Evolutionary conservation across 1,284 basidiomycete genomes (phyloP).

Genomic region (Cryptococcus sp.): DNA sequence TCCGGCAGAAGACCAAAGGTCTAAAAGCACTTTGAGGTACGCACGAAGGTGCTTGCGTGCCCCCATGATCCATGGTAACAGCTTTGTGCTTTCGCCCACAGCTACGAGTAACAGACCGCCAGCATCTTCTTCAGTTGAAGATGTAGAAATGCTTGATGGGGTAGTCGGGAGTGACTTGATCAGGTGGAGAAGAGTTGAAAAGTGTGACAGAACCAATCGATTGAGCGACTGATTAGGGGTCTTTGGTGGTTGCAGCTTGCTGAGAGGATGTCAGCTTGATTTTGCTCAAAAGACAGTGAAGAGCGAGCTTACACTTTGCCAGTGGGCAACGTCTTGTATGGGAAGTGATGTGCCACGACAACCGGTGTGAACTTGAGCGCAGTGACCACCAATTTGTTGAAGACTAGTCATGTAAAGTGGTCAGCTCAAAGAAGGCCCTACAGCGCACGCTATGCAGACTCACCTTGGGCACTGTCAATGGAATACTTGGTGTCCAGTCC

Average conservation of each 20-base stretch:
- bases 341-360: conserved; percentile 81
- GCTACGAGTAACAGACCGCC: conserved; percentile 64
- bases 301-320: conserved; percentile 72
- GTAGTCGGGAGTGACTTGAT: conserved; percentile 70
- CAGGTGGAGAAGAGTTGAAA: conserved; percentile 78
- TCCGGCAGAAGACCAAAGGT: conserved; percentile 76
- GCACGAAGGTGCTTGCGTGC: conserved; percentile 79
- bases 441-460: neutral
- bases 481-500: conserved; percentile 65
- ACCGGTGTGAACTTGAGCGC: conserved; percentile 88
- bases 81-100: conserved; percentile 76
- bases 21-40: conserved; percentile 82
- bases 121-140: conserved; percentile 43
- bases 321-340: conserved; percentile 76
- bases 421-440: neutral
- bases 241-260: conserved; percentile 57
- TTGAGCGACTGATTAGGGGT: conserved; percentile 74
- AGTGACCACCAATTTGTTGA: conserved; percentile 87
- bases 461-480: conserved; percentile 75
- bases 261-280: conserved; percentile 41
- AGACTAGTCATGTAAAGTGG: conserved; percentile 60
- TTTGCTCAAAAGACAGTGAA: neutral
- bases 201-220: conserved; percentile 85
- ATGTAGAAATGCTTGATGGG: conserved; percentile 43
- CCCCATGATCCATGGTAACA: conserved; percentile 80